Base-by-base conservation (phyloP, 371 early-diverging fungal genomes). In the Mortierella sp. region DNA sequence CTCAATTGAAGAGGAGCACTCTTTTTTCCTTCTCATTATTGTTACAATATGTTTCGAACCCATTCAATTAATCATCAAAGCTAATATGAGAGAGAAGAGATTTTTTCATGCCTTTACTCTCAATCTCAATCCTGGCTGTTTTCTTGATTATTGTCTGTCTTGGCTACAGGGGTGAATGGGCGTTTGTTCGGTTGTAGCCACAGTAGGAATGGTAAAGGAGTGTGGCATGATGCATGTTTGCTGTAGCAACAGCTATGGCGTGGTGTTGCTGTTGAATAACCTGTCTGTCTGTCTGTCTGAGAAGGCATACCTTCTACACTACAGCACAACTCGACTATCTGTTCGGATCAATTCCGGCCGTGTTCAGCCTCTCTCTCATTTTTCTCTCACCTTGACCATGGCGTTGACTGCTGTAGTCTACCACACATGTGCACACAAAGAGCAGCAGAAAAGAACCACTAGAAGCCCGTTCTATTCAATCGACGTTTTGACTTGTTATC, bases 11-110 rank as follows among this genome's bases (percentile, higher is more conserved):
- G 50, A 50, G 50, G 55, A 55, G 55, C 55, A 8, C 5, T 63
- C 11, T 26, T 58, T 31, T 11, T 58, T 34, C 31, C n/a, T 26
- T n/a, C 10, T 57, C 26, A 10, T 10, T 31, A 5, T 14, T 5
- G 48, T 58, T 58, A 13, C 5, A 11, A 31, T 57, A 11, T 58
- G 60, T 60, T 31, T 60, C 31, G 60, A 60, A 31, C 28, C 31
- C 16, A 63, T 63, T 63, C 31, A 28, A 63, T 63, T 63, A 63
- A 31, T 63, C 63, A 63, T 63, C 63, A 31, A 63, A 19, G 28
- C 28, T 26, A 19, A 16, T 28, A 14, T 14, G 14, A 48, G 48
- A 48, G 14, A 48, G 9, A 14, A 50, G 50, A 16, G 28, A 34
- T 31, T 5, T 55, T 31, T 6, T 28, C 34, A 16, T 63, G 28